Base-by-base conservation (phyloP, 257 asterid genomes). In the Apocynum venetum region DNA sequence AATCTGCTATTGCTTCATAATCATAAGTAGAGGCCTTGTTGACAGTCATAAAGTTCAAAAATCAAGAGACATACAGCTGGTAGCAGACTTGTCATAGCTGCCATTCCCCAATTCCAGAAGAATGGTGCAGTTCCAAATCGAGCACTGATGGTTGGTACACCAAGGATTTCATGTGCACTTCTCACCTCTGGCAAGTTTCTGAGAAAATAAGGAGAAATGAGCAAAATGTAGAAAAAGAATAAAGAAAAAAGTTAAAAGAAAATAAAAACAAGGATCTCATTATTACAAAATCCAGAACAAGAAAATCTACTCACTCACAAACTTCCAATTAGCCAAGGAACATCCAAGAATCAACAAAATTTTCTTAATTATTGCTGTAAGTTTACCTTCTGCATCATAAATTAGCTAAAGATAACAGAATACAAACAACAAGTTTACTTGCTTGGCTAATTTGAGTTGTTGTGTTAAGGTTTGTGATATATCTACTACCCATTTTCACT, bases 61-160 rank as follows among this genome's bases (percentile, higher is more conserved):
- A 74, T 79, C 9, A 73, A 73, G 80, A 74, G 76, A 81, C 96
- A 68, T 88, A 93, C 99, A 48, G 88, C 80, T n/a, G 98, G 94
- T 78, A 93, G 89, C 80, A 95, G 82, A 82, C 80, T 85, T 72
- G 89, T 83, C 97, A 93, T 87, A 69, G 98, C 98, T 36, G 66
- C 76, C 98, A 95, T 95, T 85, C 98, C 99, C 99, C 98, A 95
- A 82, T 95, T 93, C 98, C 99, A 95, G 84, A 95, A 88, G 82
- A 93, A 91, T 10, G 99, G 99, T 20, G 91, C 83, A 72, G 98
- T 95, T 87, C 99, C 99, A 82, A 95, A 95, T 76, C 99, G 94
- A 12, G 98, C 99, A 82, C 98, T 95, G 84, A 95, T 97, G 79
- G 91, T 87, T 75, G 99, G 99, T 36, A 95, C 82, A 55, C 90